These are phyloP conservation scores for Phytopythium mirpurense DNA, from an alignment of 352 stramenopile genomes.

Conservation along the genomic window DNA sequence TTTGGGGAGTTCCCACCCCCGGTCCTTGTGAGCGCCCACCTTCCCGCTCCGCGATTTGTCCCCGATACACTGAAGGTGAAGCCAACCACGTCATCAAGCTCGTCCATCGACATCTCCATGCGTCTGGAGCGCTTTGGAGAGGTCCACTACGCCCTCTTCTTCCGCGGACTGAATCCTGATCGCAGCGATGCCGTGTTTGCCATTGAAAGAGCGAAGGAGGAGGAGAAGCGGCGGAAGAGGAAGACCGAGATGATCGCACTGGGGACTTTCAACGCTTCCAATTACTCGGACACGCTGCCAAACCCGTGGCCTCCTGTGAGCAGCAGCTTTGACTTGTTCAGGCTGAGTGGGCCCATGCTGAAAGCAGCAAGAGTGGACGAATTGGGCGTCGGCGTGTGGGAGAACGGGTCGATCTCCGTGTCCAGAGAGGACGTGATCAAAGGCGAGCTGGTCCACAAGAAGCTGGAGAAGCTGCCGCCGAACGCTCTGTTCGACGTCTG, in stretches of 20 bases:
- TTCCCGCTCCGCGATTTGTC: slow-evolving; percentile 35
- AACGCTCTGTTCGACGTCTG: slow-evolving; percentile 76
- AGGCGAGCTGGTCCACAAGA: slow-evolving; percentile 41
- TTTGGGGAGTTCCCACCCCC: slow-evolving; percentile 72
- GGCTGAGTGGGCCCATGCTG: slow-evolving; percentile 37
- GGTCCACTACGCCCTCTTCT: slow-evolving; percentile 76
- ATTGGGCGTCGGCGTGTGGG: slow-evolving; percentile 56
- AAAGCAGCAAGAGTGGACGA: slow-evolving; percentile 53
- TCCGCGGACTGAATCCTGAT: slow-evolving; percentile 42
- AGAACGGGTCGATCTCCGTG: slow-evolving; percentile 69
- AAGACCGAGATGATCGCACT: slow-evolving; percentile 6
- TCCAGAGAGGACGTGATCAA: slow-evolving; percentile 62
- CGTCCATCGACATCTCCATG: slow-evolving; percentile 46
- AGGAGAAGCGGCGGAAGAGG: slow-evolving; percentile 7
- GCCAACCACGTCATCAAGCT: slow-evolving; percentile 34
- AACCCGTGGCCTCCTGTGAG: slow-evolving; percentile 39
- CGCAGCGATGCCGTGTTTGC: slow-evolving; percentile 17
- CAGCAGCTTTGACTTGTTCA: slow-evolving; percentile 37
- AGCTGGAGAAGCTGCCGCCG: slow-evolving; percentile 52
- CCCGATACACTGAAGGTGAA: slow-evolving; percentile 24
- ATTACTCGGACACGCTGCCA: slow-evolving; percentile 9
- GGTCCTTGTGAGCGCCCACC: slow-evolving; percentile 60
- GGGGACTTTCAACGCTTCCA: slow-evolving; percentile 9
- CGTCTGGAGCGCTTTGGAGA: slow-evolving; percentile 52
- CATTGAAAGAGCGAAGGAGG: slow-evolving; percentile 3